Evolutionary conservation across 305 asterid genomes (phyloP), one percentile per base, ranked within the genome.

Genomic region (Fraxinus ornus): DNA sequence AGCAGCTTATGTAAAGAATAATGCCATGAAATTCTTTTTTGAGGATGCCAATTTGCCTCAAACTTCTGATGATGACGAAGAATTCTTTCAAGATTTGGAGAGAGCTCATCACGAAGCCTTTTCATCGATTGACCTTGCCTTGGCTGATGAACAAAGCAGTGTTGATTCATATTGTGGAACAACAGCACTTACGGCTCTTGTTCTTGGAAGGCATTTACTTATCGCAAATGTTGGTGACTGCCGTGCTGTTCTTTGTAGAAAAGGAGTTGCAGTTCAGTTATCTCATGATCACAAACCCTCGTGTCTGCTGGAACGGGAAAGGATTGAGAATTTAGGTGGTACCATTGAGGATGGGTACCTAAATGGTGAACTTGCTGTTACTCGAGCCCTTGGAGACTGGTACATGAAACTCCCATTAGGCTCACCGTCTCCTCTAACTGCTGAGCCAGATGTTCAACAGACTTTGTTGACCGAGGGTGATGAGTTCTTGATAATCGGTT

Each of bases 151-250:
- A 39, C 79, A 68, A 41, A 80, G 87, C 72, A 85, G 80, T 35
- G 83, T 94, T 64, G 93, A 90, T 86, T 86, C 89, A 0, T 92
- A 71, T 49, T 94, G 97, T 84, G 98, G 99, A 76, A 95, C 99
- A 47, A 95, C 99, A 24, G 97, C 98, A 32, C 88, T 94, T 9
- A 93, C 97, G 15, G 97, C 94, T 49, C 89, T 94, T 21, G 85
- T 95, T 19, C 84, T 93, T 15, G 99, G 98, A 73, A 90, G 87
- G 75, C 89, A 91, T 87, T 90, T 95, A 10, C 88, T 94, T 1
- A 75, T 94, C 76, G 98, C 98, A 60, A 95, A 95, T 85, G 98
- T 97, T 68, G 99, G 99, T 1, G 98, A 95, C 68, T 94, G 97
- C 76, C 94, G 94, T 26, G 94, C 93, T 7, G 91, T 91, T 81